A percentile compares a stretch with the other conserved stretches of the same genome.
Evolutionary conservation across 768 basidiomycete species (phyloP).

Genomic region (Crepidotus variabilis): DNA sequence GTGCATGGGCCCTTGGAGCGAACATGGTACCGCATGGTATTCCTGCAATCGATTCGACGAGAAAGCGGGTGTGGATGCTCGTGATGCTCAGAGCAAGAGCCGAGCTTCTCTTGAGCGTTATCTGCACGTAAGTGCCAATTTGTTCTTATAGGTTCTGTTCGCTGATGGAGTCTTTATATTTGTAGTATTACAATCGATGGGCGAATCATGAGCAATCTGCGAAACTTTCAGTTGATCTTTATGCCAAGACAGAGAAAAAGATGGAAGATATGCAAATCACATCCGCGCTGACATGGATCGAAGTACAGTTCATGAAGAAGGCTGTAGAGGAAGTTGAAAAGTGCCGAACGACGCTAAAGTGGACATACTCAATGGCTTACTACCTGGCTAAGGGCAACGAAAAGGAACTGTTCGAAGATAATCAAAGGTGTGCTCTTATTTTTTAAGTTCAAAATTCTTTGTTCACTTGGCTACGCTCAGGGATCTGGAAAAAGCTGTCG

Average conservation of each 20-base stretch:
- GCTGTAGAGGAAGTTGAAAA: constrained; percentile 90
- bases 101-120: constrained; percentile 93
- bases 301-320: constrained; percentile 98
- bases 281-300: constrained; percentile 93
- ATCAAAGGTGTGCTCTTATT: constrained; percentile 64
- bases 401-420: constrained; percentile 96
- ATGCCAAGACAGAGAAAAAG: constrained; percentile 97
- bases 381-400: constrained; percentile 87
- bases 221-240: constrained; percentile 89
- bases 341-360: constrained; percentile 94
- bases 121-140: constrained; percentile 69
- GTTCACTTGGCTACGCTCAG: constrained; percentile 29
- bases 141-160: background rate
- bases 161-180: background rate
- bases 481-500: constrained; percentile 92
- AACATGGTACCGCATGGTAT: constrained; percentile 97
- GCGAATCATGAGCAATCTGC: constrained; percentile 99
- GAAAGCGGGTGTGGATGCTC: constrained; percentile 80
- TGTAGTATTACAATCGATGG: constrained; percentile 97
- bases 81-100: constrained; percentile 88
- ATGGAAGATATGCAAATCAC: constrained; percentile 99
- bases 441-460: background rate
- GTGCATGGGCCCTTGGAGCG: constrained; percentile 98
- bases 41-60: constrained; percentile 98
- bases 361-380: constrained; percentile 99